These are phyloP conservation scores for Sporisorium sorghi DNA, from an alignment of 1,284 basidiomycete genomes.

Conservation along the genomic window DNA sequence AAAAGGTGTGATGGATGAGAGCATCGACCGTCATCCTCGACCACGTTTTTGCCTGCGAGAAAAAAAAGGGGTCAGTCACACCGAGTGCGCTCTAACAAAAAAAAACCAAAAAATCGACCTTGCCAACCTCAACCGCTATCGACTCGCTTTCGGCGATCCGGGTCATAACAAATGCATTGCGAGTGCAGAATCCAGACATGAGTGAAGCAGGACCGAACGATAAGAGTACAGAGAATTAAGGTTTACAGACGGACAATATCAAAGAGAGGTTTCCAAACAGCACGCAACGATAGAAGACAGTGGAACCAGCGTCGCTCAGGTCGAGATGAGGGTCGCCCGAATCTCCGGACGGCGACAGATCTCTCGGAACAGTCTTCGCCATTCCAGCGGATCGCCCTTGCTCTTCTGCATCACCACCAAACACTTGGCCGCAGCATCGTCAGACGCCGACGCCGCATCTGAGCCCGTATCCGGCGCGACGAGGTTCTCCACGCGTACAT, in stretches of 20 bases:
- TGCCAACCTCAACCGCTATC: too few species aligned
- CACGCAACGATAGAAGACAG: not conserved
- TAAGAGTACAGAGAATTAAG: too few species aligned
- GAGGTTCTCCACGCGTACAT: conserved; percentile 62
- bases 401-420: conserved; percentile 67
- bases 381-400: conserved; percentile 70
- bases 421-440: conserved; percentile 31
- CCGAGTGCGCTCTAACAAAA: not conserved
- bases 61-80: not conserved
- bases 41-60: not conserved
- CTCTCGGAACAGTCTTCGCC: conserved; percentile 68
- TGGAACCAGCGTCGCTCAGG: conserved; percentile 9
- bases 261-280: too few species aligned
- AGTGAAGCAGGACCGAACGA: too few species aligned
- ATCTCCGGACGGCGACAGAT: conserved; percentile 44
- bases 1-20: not conserved
- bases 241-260: too few species aligned
- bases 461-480: conserved; percentile 19
- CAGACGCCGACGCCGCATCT: conserved; percentile 11
- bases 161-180: too few species aligned
- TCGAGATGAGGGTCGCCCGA: conserved; percentile 47
- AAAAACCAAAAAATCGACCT: too few species aligned
- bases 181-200: too few species aligned
- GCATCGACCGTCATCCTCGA: not conserved
- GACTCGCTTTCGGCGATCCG: too few species aligned